These are phyloP conservation scores for Flammula alnicola DNA, from an alignment of 1,284 basidiomycete species.

Conservation along the genomic window DNA sequence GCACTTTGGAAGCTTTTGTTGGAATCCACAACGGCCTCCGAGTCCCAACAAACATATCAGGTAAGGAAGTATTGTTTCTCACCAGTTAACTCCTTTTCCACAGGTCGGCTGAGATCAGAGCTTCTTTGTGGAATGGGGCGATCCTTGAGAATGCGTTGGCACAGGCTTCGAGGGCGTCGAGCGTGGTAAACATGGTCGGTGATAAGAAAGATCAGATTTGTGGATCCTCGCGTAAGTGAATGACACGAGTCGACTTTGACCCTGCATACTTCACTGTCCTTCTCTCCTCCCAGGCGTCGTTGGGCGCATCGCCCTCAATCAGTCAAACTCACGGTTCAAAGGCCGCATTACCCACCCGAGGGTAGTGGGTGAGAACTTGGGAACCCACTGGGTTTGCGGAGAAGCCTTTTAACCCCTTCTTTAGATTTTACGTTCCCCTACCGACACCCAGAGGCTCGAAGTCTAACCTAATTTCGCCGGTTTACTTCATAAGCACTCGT, in stretches of 20 bases:
- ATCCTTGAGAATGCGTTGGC: background rate
- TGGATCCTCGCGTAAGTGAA: background rate
- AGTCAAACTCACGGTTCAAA: background rate
- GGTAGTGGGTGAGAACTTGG: constrained; percentile 5
- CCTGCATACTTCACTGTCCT: background rate
- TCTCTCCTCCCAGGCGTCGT: background rate
- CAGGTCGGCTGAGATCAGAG: background rate
- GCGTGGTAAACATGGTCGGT: background rate
- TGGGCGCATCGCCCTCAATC: background rate
- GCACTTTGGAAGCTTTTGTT: too few relatives aligned
- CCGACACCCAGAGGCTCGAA: constrained; percentile 12
- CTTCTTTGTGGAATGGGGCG: background rate
- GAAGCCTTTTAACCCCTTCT: constrained; percentile 5
- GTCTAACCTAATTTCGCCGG: constrained; percentile 5
- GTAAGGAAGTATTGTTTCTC: too few relatives aligned
- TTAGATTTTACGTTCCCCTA: constrained; percentile 15
- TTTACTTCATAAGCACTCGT: background rate
- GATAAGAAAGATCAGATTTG: background rate
- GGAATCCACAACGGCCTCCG: too few relatives aligned
- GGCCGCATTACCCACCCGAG: background rate
- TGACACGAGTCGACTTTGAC: too few relatives aligned
- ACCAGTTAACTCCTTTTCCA: too few relatives aligned
- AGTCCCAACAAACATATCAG: too few relatives aligned
- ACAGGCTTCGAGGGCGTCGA: background rate
- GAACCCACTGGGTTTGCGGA: constrained; percentile 3